A percentile compares a stretch with the other conserved stretches of the same genome.
Conservation (phyloP, 306 rosid species). For the Alnus rubra region DNA sequence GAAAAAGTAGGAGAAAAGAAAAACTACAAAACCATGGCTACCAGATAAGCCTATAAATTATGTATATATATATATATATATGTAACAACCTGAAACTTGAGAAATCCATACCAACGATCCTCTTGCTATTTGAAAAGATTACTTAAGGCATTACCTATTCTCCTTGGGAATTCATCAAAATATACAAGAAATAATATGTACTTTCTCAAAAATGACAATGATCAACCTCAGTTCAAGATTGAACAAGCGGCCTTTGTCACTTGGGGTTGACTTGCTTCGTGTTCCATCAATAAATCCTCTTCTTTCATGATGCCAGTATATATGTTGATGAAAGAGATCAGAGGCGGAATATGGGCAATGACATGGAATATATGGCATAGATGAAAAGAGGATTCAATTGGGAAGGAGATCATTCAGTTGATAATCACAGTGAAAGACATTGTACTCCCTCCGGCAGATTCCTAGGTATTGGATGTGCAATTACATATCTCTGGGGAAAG, state of each 20-base stretch:
- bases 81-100: constrained; percentile 31
- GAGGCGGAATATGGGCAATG: constrained; percentile 17
- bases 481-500: constrained; percentile 47
- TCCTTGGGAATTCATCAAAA: constrained; percentile 39
- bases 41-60: constrained; percentile 29
- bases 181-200: constrained; percentile 55
- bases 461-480: constrained; percentile 43
- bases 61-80: constrained; percentile 33
- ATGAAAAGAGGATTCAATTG: constrained; percentile 29
- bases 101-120: constrained; percentile 35
- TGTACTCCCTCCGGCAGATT: constrained; percentile 56
- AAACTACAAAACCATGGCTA: constrained; percentile 22
- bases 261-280: constrained; percentile 25
- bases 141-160: constrained; percentile 42
- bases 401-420: constrained; percentile 22
- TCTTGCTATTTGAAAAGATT: constrained; percentile 29
- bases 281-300: constrained; percentile 29
- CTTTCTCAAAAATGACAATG: constrained; percentile 50
- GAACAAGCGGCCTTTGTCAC: constrained; percentile 38
- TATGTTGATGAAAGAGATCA: constrained; percentile 30
- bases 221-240: constrained; percentile 42
- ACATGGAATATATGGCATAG: constrained; percentile 23
- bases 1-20: constrained; percentile 16
- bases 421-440: constrained; percentile 52
- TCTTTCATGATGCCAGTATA: constrained; percentile 29